Base-by-base conservation (phyloP, 768 basidiomycete genomes). In the Suillus cothurnatus region DNA sequence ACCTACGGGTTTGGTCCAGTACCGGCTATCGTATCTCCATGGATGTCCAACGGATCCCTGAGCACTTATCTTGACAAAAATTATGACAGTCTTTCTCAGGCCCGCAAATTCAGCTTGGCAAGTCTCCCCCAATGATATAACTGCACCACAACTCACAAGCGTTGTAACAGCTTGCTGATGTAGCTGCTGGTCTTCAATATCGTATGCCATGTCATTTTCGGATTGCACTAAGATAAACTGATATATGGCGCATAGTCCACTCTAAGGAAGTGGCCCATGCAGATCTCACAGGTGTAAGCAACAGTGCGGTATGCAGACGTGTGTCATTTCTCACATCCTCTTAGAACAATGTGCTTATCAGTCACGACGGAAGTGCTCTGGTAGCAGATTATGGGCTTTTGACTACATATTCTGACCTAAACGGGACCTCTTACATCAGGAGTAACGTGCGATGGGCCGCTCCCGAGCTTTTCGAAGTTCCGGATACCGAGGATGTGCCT, bases 361-460 rank as follows among this genome's bases (percentile, higher is more conserved):
- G 43, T 19, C 15, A 31, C 47, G 4, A 14, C 8, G 19, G 31
- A 12, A 55, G 53, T 32, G 53, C 53, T 32, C 11, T 31, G 19
- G 4, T 55, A 55, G 31, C 52, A 21, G 53, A 55, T 31, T 53
- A 53, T 12, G 52, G 52, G 7, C 53, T 55, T 4, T 28, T 36
- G 32, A 36, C 36, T 60, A 39, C 32, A n/a, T 45, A 26, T 43
- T 41, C 43, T 12, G 26, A 60, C 17, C 36, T 38, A 8, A 45
- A 34, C 17, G 21, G 57, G 1, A 11, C 63, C 23, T 53, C 61
- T 19, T 38, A 57, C 3, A 67, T 69, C 39, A 72, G 68, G 1
- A 68, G 73, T 2, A 74, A 76, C 31, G 62, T 76, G 45, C 66
- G 75, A 32, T 75, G 74, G 74, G 71, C 73, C 7, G 74, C 74